Conservation (phyloP, 2,329 filamentous ascomycete genomes). For the Penicillium janthinellum region DNA sequence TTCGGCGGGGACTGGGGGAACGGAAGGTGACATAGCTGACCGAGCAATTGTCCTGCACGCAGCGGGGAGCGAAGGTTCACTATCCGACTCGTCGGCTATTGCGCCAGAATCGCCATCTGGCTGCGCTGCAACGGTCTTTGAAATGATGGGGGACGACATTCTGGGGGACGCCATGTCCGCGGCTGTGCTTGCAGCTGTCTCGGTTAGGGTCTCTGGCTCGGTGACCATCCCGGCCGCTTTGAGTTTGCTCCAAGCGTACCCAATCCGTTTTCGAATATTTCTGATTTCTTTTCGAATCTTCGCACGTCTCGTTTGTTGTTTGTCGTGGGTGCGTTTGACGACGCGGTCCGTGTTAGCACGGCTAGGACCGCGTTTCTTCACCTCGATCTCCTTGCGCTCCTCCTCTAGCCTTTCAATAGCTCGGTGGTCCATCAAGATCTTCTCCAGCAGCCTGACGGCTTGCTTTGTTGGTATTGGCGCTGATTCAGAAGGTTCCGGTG, state of each 20-base stretch:
- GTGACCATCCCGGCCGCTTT: background rate
- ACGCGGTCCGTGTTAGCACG: background rate
- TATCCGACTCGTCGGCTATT: background rate
- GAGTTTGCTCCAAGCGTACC: background rate
- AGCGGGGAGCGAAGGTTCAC: background rate
- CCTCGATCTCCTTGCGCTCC: background rate
- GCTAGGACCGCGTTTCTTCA: background rate
- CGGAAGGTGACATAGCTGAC: background rate
- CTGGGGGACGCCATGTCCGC: background rate
- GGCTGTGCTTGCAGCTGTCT: too few species aligned
- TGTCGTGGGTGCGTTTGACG: background rate
- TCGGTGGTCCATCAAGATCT: background rate
- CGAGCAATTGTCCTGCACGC: background rate
- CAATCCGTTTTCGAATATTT: background rate
- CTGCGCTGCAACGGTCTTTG: background rate
- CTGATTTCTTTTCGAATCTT: background rate
- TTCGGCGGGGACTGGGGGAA: background rate
- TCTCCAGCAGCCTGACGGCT: background rate
- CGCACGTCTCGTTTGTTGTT: background rate
- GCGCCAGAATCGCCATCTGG: background rate
- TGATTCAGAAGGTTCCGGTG: background rate
- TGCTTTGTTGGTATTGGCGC: background rate
- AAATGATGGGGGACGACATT: background rate
- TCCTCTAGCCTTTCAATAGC: background rate
- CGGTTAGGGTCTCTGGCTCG: background rate